Percentiles rank a stretch among this genome's conserved stretches.
Evolutionary conservation across 1,284 basidiomycete genomes (phyloP).

Genomic region (Microbotryomycetes sp.): DNA sequence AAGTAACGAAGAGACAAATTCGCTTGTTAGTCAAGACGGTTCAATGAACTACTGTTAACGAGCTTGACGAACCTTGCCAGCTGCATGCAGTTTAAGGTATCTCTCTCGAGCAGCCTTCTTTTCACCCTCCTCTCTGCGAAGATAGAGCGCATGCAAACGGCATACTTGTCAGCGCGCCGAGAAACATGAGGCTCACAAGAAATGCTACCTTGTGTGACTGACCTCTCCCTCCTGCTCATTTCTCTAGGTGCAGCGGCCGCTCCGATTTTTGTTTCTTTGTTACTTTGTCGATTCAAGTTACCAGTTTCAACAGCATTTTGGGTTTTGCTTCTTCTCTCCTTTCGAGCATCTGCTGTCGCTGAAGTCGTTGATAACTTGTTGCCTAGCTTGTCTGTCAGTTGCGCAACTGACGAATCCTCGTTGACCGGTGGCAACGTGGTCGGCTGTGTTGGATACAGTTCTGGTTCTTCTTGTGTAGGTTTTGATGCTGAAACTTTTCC

Average conservation of each 20-base stretch:
- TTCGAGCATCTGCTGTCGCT: slow-evolving; percentile 4
- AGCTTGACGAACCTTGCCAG: slow-evolving; percentile 53
- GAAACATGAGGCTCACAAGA: no score
- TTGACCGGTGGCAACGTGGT: slow-evolving; percentile 30
- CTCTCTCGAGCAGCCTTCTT: slow-evolving; percentile 77
- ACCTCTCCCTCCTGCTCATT: slow-evolving; percentile 63
- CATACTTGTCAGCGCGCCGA: no score
- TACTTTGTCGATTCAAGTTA: slow-evolving; percentile 19
- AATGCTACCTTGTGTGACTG: slow-evolving; percentile 3
- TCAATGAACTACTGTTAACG: not conserved
- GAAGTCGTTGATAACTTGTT: slow-evolving; percentile 21
- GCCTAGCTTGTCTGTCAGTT: slow-evolving; percentile 48
- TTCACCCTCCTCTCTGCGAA: slow-evolving; percentile 71
- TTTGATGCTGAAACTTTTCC: no score
- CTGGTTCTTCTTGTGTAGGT: no score
- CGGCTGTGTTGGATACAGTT: no score
- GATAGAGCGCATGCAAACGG: not conserved
- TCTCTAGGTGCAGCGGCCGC: slow-evolving; percentile 46
- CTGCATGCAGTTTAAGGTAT: slow-evolving; percentile 54
- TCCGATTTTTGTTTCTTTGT: slow-evolving; percentile 17
- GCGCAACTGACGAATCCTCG: slow-evolving; percentile 59
- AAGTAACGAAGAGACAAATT: slow-evolving; percentile 52
- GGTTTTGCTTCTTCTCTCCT: slow-evolving; percentile 11
- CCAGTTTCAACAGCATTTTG: slow-evolving; percentile 21
- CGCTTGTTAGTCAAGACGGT: not conserved